These are phyloP conservation scores for Funneliformis geosporum DNA, from an alignment of 192 early-diverging fungal species.

Conservation along the genomic window DNA sequence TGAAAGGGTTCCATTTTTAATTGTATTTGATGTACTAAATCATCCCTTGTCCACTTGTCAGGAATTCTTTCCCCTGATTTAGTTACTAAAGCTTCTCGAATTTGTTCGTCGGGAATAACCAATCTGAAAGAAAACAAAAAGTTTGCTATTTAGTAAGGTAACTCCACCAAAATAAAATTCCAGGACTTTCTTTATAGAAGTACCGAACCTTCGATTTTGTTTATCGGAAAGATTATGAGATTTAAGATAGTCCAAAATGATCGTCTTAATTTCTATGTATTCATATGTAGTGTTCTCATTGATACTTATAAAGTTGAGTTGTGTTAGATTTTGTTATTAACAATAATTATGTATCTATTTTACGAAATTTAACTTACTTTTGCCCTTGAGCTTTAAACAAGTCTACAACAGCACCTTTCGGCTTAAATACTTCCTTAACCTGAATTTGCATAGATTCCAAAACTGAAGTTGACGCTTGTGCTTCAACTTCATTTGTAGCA, in stretches of 20 bases:
- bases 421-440: slow-evolving; percentile 58
- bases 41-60: neutral
- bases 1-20: slow-evolving; percentile 59
- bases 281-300: slow-evolving; percentile 60
- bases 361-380: neutral
- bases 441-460: slow-evolving; percentile 32
- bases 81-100: neutral
- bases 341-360: neutral
- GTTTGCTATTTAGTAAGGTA: neutral
- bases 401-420: slow-evolving; percentile 44
- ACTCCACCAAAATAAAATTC: too few species aligned
- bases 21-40: neutral
- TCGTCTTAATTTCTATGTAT: slow-evolving; percentile 54
- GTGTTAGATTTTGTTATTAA: neutral
- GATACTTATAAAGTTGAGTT: neutral
- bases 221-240: slow-evolving; percentile 59
- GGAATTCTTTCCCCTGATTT: neutral
- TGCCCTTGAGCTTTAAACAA: slow-evolving; percentile 57
- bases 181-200: too few species aligned
- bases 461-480: slow-evolving; percentile 22
- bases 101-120: neutral
- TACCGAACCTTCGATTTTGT: slow-evolving; percentile 42
- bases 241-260: slow-evolving; percentile 68
- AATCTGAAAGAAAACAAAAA: neutral
- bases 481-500: slow-evolving; percentile 34